Conservation (phyloP, 2,329 filamentous ascomycete genomes). For the Phialophora macrospora region DNA sequence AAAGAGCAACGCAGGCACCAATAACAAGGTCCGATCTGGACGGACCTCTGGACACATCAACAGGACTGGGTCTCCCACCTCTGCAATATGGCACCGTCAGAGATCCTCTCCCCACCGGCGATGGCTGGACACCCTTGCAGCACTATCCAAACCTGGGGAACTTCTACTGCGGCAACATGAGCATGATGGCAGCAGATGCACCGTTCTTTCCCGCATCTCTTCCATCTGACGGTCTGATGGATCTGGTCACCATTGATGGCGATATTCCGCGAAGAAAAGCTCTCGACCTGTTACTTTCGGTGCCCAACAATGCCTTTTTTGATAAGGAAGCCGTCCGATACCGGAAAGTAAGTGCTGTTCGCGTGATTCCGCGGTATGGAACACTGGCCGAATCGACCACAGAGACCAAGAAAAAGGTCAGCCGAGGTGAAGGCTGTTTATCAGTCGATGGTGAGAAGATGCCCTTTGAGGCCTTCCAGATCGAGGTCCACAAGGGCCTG, state of each 20-base stretch:
- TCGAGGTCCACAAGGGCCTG: conserved; percentile 80
- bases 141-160: conserved; percentile 81
- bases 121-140: conserved; percentile 72
- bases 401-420: conserved; percentile 32
- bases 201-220: conserved; percentile 87
- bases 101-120: conserved; percentile 72
- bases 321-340: conserved; percentile 78
- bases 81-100: conserved; percentile 79
- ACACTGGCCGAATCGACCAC: conserved; percentile 30
- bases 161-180: conserved; percentile 95
- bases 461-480: conserved; percentile 88
- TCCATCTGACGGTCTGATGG: conserved; percentile 82
- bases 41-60: conserved; percentile 41
- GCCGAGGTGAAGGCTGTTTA: conserved; percentile 77
- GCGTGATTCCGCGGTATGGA: conserved; percentile 71
- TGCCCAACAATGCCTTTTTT: conserved; percentile 77
- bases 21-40: conserved; percentile 45
- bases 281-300: conserved; percentile 70
- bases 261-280: conserved; percentile 70
- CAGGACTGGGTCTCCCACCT: conserved; percentile 65
- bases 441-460: conserved; percentile 91
- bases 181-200: conserved; percentile 82
- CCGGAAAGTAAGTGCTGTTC: conserved; percentile 83
- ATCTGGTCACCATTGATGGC: conserved; percentile 80
- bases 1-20: conserved; percentile 46